These are phyloP conservation scores for Castanea crenata DNA, from an alignment of 306 rosid genomes.

Conservation along the genomic window DNA sequence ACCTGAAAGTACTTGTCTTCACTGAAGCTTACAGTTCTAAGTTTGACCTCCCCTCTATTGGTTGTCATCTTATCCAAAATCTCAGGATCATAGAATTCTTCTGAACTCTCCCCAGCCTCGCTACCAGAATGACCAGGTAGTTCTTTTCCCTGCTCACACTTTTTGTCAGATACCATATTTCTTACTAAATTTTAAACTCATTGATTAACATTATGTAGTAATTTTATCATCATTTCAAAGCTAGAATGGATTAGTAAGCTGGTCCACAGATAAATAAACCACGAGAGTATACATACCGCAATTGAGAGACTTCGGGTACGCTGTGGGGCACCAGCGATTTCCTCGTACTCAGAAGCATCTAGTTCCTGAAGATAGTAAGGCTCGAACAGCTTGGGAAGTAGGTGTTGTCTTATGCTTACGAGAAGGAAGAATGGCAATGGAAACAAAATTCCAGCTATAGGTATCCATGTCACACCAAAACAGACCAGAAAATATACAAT, in stretches of 20 bases:
- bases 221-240: conserved; percentile 19
- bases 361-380: conserved; percentile 61
- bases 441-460: conserved; percentile 80
- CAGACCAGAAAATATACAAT: conserved; percentile 63
- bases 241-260: neutral
- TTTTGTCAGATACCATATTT: conserved; percentile 2
- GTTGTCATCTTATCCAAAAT: conserved; percentile 85
- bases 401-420: conserved; percentile 59
- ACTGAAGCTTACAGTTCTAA: conserved; percentile 52
- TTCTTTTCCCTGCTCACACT: conserved; percentile 54
- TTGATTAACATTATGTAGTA: neutral
- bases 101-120: conserved; percentile 22
- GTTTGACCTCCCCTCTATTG: conserved; percentile 79
- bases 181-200: neutral
- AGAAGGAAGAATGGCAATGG: conserved; percentile 79
- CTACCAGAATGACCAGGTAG: conserved; percentile 18
- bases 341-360: conserved; percentile 83
- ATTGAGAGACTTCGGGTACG: conserved; percentile 20
- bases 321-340: conserved; percentile 51
- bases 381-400: conserved; percentile 66
- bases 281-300: conserved; percentile 13
- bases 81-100: conserved; percentile 67
- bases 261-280: neutral
- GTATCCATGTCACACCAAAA: conserved; percentile 83
- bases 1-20: conserved; percentile 57